These are phyloP conservation scores for Atalantia buxifolia DNA, from an alignment of 345 rosid species.

Conservation along the genomic window DNA sequence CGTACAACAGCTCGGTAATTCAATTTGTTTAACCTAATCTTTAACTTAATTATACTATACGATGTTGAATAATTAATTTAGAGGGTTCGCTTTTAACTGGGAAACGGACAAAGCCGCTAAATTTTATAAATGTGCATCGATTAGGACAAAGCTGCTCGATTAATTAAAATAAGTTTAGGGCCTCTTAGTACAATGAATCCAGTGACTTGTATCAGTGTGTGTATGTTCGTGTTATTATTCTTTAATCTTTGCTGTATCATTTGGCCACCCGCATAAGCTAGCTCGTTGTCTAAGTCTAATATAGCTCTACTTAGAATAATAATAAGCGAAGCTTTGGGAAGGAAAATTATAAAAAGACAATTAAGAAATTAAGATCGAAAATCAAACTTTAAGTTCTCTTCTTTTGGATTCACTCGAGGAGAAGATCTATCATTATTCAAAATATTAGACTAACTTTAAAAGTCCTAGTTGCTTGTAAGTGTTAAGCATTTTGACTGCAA, in stretches of 20 bases:
- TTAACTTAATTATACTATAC: not conserved
- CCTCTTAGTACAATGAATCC: slow-evolving; percentile 37
- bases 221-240: slow-evolving; percentile 7
- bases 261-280: slow-evolving; percentile 6
- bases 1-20: slow-evolving; percentile 1
- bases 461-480: not conserved
- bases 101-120: slow-evolving; percentile 34
- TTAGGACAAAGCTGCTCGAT: slow-evolving; percentile 31
- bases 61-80: not conserved
- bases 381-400: not conserved
- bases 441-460: not conserved
- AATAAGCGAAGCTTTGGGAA: not conserved
- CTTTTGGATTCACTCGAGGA: not conserved
- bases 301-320: not conserved
- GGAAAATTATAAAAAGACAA: not conserved
- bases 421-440: not conserved
- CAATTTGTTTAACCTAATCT: not conserved
- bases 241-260: slow-evolving; percentile 4
- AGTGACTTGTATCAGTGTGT: slow-evolving; percentile 10
- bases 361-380: not conserved
- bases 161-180: slow-evolving; percentile 14
- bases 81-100: slow-evolving; percentile 3
- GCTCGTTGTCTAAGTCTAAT: not conserved
- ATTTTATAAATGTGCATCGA: not conserved
- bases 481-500: not conserved